Conservation (phyloP, 1,284 basidiomycete species). For the Phellinidium pouzarii region DNA sequence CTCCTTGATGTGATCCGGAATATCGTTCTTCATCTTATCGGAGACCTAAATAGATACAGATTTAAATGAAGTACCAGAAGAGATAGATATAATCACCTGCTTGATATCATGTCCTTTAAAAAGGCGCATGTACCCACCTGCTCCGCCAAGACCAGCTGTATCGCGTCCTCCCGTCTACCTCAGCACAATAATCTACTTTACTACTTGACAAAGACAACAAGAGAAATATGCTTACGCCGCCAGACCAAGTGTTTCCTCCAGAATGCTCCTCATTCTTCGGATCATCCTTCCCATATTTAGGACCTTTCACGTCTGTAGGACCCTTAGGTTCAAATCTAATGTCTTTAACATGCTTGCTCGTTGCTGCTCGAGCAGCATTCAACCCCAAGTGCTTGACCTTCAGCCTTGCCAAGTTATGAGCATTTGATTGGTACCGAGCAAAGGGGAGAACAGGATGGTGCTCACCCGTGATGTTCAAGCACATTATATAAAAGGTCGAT, state of each 20-base stretch:
- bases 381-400: constrained; percentile 46
- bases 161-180: constrained; percentile 56
- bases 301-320: constrained; percentile 38
- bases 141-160: constrained; percentile 57
- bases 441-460: not conserved
- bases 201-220: not conserved
- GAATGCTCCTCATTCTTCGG: constrained; percentile 44
- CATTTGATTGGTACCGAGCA: not conserved
- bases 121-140: constrained; percentile 59
- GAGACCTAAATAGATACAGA: constrained; percentile 31
- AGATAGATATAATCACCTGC: constrained; percentile 34
- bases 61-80: not conserved
- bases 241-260: constrained; percentile 57
- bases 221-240: constrained; percentile 40
- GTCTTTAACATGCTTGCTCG: constrained; percentile 44
- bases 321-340: constrained; percentile 49
- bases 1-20: constrained; percentile 54
- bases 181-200: not conserved
- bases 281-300: constrained; percentile 57
- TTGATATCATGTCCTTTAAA: constrained; percentile 59
- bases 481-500: constrained; percentile 53
- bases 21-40: constrained; percentile 47
- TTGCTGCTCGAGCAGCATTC: constrained; percentile 45
- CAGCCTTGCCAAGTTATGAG: constrained; percentile 31
- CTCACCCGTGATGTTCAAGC: constrained; percentile 52